Conservation (phyloP, 768 basidiomycete genomes). For the Chalciporus chontae region DNA sequence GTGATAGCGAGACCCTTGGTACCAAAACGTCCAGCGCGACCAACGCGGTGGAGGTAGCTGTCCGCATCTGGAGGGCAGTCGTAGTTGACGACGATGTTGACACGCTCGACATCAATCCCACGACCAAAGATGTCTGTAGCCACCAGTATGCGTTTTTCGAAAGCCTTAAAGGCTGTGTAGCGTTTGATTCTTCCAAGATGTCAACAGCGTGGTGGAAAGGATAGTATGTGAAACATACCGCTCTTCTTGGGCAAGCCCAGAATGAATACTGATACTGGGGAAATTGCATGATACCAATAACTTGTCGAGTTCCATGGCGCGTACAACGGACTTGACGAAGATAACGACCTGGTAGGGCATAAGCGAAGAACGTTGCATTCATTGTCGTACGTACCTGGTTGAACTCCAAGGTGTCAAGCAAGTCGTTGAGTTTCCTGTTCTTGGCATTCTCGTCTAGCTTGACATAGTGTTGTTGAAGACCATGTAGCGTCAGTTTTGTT, state of each 20-base stretch:
- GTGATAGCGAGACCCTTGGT: conserved; percentile 99
- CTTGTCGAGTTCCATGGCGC: conserved; percentile 95
- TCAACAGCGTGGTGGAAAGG: background rate
- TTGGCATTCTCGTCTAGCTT: conserved; percentile 94
- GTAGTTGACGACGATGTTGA: conserved; percentile 99
- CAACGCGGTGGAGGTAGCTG: conserved; percentile 97
- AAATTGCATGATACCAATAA: conserved; percentile 96
- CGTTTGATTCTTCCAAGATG: conserved; percentile 67
- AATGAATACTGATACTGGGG: conserved; percentile 97
- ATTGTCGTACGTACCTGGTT: conserved; percentile 67
- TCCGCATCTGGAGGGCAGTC: conserved; percentile 97
- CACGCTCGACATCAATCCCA: conserved; percentile 99
- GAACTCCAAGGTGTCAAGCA: conserved; percentile 95
- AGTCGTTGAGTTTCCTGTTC: conserved; percentile 95
- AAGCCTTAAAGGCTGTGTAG: conserved; percentile 98
- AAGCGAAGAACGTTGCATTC: background rate
- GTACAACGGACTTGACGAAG: conserved; percentile 97
- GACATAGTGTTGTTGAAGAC: conserved; percentile 97
- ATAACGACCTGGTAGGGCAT: conserved; percentile 78
- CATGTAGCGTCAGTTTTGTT: conserved; percentile 96
- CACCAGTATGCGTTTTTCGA: conserved; percentile 98
- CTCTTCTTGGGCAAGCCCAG: conserved; percentile 91
- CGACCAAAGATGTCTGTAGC: conserved; percentile 99
- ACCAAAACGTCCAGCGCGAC: conserved; percentile 98
- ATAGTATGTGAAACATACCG: conserved; percentile 53